Evolutionary conservation across 805 yeast genomes (phyloP), one percentile per base, ranked within the genome.

Genomic region (Yarrowia sp.): DNA sequence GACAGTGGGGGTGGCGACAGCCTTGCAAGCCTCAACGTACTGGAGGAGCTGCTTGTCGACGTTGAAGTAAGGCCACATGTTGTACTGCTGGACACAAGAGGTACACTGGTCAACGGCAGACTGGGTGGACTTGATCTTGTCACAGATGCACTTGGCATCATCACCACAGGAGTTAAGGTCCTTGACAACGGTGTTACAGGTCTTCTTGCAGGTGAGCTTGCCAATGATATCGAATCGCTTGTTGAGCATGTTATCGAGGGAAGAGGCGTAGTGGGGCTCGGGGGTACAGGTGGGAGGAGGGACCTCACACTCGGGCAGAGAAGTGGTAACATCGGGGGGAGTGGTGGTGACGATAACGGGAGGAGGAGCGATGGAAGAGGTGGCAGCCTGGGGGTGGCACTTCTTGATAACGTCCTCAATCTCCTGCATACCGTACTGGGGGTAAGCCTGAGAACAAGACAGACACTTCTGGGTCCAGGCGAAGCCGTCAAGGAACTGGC

Each of bases 1-100:
- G 89, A 87, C 90, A 74, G 96, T 90, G 81, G 90, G 86, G 85
- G 82, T 86, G 77, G 83, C 88, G 75, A 56, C 63, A 12, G 63
- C 63, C 48, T 56, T 8, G 63, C 63, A 56, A 26, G 63, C 63
- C 63, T 56, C 63, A 40, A 41, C 48, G 63, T 56, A 56, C n/a
- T 22, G 63, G n/a, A 56, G 63, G 10, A 56, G 48, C 63, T 56
- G 63, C 15, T 41, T 41, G 63, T 56, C 63, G 8, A 56, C 63
- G 63, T 56, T 41, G 40, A 56, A 56, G 63, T 56, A 41, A 22
- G 63, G 48, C 63, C 63, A 56, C 63, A 56, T 56, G 63, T 56
- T 41, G 63, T 56, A 56, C 63, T 56, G 63, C 63, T 56, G 63
- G 63, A 56, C 63, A 56, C 63, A 56, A 41, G 48, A 41, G 40